Evolutionary conservation across 331 rosid species (phyloP).

Genomic region (Quercus phellos): DNA sequence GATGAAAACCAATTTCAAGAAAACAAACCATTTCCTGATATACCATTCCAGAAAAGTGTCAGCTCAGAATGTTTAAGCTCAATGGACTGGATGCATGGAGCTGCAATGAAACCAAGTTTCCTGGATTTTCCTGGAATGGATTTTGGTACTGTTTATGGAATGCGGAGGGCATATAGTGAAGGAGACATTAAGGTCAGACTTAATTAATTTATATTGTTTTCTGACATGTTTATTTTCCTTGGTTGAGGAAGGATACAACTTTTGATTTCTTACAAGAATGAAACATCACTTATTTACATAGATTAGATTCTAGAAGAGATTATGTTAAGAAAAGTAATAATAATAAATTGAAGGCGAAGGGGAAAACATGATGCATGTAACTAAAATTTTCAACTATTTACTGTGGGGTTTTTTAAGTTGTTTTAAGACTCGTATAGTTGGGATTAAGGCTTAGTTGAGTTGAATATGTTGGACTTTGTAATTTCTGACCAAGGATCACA

Average conservation of each 20-base stretch:
- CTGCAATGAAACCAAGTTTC: constrained; percentile 58
- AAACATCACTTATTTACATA: neutral
- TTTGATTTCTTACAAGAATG: neutral
- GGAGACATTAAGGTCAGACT: constrained; percentile 90
- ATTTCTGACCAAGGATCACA: neutral
- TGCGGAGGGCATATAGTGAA: constrained; percentile 85
- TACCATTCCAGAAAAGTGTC: constrained; percentile 51
- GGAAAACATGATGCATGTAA: neutral
- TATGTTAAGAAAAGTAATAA: neutral
- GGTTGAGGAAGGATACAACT: neutral
- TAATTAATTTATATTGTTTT: constrained; percentile 4
- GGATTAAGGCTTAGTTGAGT: neutral
- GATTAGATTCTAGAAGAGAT: neutral
- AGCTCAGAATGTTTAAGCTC: constrained; percentile 72
- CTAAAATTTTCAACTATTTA: neutral
- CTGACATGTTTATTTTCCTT: constrained; percentile 5
- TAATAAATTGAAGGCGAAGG: neutral
- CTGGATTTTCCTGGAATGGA: constrained; percentile 64
- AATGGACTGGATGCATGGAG: constrained; percentile 72
- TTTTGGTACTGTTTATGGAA: constrained; percentile 61
- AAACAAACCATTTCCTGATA: constrained; percentile 45
- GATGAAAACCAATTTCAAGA: constrained; percentile 56
- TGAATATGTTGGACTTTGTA: neutral
- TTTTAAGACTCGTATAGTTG: neutral
- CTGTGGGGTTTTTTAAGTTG: neutral